phyloP scores from a whole-genome alignment of 2,329 filamentous ascomycete species.

The Apiospora sp. region DNA sequence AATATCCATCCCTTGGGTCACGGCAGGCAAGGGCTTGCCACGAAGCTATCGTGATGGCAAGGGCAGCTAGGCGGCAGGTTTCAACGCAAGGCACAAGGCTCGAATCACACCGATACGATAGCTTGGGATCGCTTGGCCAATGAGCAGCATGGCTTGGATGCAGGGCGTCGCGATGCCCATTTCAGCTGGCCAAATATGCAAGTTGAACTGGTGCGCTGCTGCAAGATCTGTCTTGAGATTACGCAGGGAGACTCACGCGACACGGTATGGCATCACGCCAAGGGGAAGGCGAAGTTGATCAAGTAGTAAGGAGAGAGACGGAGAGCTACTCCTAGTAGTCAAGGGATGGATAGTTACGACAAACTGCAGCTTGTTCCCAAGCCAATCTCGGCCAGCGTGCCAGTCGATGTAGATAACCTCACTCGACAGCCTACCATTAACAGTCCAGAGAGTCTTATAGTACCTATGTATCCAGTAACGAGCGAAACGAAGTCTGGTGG shows the following conservation, averaged over 20 bases:
- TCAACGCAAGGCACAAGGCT: conserved; percentile 11
- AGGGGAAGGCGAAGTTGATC: background rate
- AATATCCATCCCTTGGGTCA: background rate
- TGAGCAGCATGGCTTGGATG: background rate
- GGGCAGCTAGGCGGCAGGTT: background rate
- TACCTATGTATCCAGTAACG: background rate
- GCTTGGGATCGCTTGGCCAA: background rate
- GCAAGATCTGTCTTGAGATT: conserved; percentile 5
- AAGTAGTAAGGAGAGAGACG: background rate
- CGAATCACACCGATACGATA: background rate
- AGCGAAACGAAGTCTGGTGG: no score
- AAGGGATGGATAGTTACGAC: background rate
- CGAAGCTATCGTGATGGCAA: background rate
- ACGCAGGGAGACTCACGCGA: background rate
- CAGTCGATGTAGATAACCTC: background rate
- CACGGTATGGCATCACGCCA: background rate
- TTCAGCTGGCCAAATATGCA: background rate
- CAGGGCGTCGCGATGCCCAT: background rate
- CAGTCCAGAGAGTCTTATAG: background rate
- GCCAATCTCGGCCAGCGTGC: background rate
- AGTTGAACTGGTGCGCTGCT: background rate
- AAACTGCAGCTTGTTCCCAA: background rate
- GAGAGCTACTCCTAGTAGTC: background rate
- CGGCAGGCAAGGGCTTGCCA: background rate
- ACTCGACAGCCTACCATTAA: background rate